Evolutionary conservation across 805 yeast species (phyloP).

Genomic region (Pichia nakasei): DNA sequence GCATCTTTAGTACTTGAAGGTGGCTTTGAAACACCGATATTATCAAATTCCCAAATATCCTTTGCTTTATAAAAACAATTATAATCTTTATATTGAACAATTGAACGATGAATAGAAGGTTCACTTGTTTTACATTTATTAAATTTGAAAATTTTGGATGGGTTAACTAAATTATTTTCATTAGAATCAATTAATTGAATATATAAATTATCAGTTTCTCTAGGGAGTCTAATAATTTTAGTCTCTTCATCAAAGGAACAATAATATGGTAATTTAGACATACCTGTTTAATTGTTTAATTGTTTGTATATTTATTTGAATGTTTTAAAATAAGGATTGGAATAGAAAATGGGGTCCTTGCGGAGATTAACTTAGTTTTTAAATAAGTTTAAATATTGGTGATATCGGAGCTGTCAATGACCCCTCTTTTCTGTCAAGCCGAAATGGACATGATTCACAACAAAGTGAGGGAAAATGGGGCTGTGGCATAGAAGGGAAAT

Average conservation of each 20-base stretch:
- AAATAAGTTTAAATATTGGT: no score
- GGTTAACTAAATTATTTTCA: background rate
- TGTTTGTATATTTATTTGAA: background rate
- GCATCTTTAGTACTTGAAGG: background rate
- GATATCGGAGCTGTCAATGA: no score
- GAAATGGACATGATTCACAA: no score
- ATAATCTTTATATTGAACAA: background rate
- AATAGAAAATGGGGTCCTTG: no score
- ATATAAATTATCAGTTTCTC: slow-evolving; percentile 3
- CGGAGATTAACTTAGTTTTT: no score
- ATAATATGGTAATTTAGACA: slow-evolving; percentile 2
- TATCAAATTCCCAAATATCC: slow-evolving; percentile 75
- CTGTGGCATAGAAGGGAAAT: background rate
- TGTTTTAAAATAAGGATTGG: no score
- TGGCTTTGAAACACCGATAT: slow-evolving; percentile 60
- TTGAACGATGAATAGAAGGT: background rate
- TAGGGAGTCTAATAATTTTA: slow-evolving; percentile 8
- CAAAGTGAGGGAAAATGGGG: no score
- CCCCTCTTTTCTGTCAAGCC: no score
- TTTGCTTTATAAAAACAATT: slow-evolving; percentile 31
- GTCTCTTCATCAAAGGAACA: slow-evolving; percentile 14
- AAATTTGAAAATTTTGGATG: slow-evolving; percentile 7
- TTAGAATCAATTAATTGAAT: background rate
- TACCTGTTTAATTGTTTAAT: background rate
- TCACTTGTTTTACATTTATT: slow-evolving; percentile 4